These are phyloP conservation scores for Colletotrichum sp. DNA, from an alignment of 2,329 filamentous ascomycete species.

Conservation along the genomic window DNA sequence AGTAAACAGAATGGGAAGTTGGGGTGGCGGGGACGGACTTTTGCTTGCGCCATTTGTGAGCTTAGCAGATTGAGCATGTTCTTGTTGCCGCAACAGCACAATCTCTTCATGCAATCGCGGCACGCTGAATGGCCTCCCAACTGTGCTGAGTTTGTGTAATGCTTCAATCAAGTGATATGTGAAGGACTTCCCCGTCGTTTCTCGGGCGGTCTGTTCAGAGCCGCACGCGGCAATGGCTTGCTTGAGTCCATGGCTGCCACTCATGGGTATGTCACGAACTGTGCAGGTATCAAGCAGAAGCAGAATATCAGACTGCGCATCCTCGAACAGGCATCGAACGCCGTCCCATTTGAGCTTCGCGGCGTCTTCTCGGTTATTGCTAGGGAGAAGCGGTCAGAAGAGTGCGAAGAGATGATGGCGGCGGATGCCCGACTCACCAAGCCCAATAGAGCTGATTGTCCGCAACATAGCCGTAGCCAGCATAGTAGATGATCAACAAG, in stretches of 20 bases:
- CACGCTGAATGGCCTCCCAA: slow-evolving; percentile 59
- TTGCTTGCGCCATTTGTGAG: slow-evolving; percentile 51
- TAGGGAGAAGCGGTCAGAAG: slow-evolving; percentile 45
- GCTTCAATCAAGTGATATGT: slow-evolving; percentile 62
- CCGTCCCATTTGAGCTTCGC: slow-evolving; percentile 68
- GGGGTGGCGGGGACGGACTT: slow-evolving; percentile 35
- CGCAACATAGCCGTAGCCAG: slow-evolving; percentile 62
- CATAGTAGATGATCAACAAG: slow-evolving; percentile 69
- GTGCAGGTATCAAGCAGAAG: slow-evolving; percentile 68
- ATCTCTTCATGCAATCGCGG: slow-evolving; percentile 64
- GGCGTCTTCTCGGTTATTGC: slow-evolving; percentile 63
- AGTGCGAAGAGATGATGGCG: not conserved
- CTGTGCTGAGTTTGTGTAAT: slow-evolving; percentile 54
- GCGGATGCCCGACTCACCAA: slow-evolving; percentile 53
- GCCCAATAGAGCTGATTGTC: slow-evolving; percentile 71
- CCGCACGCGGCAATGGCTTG: slow-evolving; percentile 67
- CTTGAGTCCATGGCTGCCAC: slow-evolving; percentile 62
- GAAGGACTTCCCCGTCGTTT: slow-evolving; percentile 58
- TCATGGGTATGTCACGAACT: slow-evolving; percentile 53
- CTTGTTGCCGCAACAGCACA: slow-evolving; percentile 47
- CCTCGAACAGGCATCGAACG: slow-evolving; percentile 66
- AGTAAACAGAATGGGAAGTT: slow-evolving; percentile 58
- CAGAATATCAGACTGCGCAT: slow-evolving; percentile 67
- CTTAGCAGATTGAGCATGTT: slow-evolving; percentile 44
- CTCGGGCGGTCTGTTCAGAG: slow-evolving; percentile 53